Evolutionary conservation across 164 flowering plant genomes (phyloP), one percentile per base, ranked within the genome.

Genomic region (Taxillus chinensis): DNA sequence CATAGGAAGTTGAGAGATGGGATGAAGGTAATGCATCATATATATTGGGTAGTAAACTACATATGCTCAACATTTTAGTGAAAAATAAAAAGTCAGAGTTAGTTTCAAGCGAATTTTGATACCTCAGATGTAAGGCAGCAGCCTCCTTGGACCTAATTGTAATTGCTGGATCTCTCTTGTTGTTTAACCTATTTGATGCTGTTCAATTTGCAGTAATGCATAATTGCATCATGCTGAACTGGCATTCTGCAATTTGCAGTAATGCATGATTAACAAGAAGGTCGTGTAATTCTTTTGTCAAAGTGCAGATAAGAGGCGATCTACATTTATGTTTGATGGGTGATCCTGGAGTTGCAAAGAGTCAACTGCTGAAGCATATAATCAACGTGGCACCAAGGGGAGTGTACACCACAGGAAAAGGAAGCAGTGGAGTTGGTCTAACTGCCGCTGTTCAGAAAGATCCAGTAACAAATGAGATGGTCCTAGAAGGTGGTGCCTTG

Each of bases 401-500:
- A 63, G 86, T 95, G 16, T 95, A 95, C 68, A 95, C 99, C 10
- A 95, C 99, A 17, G 99, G 99, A 10, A 84, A 59, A 77, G 99
- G 99, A 73, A 95, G 99, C 79, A 95, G 99, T 82, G 97, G 99
- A 53, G 99, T 95, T 72, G 97, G 99, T 80, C 82, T 95, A 27
- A 95, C 99, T 60, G 99, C 99, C 58, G 99, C 97, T 49, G 99
- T 95, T 71, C 92, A 86, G 77, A 95, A 69, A 67, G 99, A 95
- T 77, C 96, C 96, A 59, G 95, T 95, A 17, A 91, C 99, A 70
- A 87, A 91, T 82, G 99, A 95, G 77, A 81, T 95, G 87, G 96
- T 95, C 69, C 79, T 95, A 55, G 99, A 95, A 89, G 99, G 99
- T 9, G 97, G 99, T 70, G 99, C 97, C 57, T 64, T 95, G 90